Evolutionary conservation across 169 alveolate genomes (phyloP), one percentile per base, ranked within the genome.

Genomic region (Plasmodium billcollinsi): DNA sequence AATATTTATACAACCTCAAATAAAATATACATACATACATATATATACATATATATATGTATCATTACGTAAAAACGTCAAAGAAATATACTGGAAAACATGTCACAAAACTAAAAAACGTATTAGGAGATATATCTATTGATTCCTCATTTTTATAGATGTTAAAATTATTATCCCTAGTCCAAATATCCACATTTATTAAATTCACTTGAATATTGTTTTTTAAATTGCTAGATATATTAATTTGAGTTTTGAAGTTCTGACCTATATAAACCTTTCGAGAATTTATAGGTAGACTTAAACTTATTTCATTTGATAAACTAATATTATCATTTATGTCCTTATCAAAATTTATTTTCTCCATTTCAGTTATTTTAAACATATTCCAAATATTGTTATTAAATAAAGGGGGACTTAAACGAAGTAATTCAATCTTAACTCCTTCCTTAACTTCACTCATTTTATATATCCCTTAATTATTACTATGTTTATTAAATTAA

Each of bases 381-480:
- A 78, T 43, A 61, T 78, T 78, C 89, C 89, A 78, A 21, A 78
- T 78, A 59, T 78, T 78, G 18, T 65, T 67, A 47, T 59, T 66
- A 20, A 78, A 47, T 0, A 47, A 49, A 4, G 89, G 89, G 7
- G 89, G 89, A 12, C 47, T 50, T 47, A 78, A 61, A n/a, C 89
- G 89, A 47, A 78, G 65, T 59, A 78, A 52, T 26, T 78, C 89
- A 49, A 78, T 59, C 67, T 78, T 65, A 47, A 78, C 69, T 9
- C 89, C 89, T 15, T 78, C 89, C 76, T 78, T 78, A 20, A n/a
- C 18, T 24, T 78, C 89, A 67, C 52, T 78, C 89, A 78, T 78
- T 65, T 65, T 78, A 15, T 78, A 9, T 33, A 9, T 61, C 45
- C 9, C 47, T 39, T 39, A 39, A 39, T 39, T 39, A 6, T 39